Base-by-base conservation (phyloP, 331 rosid genomes). In the Stylosanthes scabra region DNA sequence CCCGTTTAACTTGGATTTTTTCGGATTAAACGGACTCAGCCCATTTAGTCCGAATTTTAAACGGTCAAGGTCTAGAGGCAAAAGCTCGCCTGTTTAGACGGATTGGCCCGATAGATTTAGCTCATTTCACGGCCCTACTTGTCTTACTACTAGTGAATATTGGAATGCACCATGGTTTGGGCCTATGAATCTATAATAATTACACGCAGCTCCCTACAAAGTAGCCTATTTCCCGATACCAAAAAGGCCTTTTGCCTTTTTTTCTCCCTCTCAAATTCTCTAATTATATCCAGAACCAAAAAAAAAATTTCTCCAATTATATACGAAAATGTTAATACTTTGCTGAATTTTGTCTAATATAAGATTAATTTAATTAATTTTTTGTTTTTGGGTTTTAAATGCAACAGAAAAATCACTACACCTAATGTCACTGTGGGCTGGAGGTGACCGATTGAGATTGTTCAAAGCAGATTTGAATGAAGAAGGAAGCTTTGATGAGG, bases 401-500 rank as follows among this genome's bases (percentile, higher is more conserved):
- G 78, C 25, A 46, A 46, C 80, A 94, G 98, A 78, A 61, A 89
- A 94, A 75, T 82, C 88, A 70, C 2, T 75, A 74, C 87, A 91
- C 81, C 83, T 91, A 2, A 8, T 81, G 11, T 85, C 97, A 28
- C 11, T 67, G 69, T 94, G 95, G 93, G 65, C 41, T 4, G 72
- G 63, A 34, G 75, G 68, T 25, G 89, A 89, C 25, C 84, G 83
- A 59, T 74, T 94, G 78, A 87, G 87, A 78, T 20, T 91, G 80
- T 87, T 91, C 80, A 79, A n/a, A 62, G 92, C 95, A 7, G 93
- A 94, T 83, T 77, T 91, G 76, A 25, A 45, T 9, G 84, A 85
- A 72, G 91, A 89, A 80, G 89, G 93, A 61, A 94, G 99, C 88
- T 91, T 89, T 29, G 88, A 91, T 44, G 88, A 89, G 78, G 97